Conservation (phyloP, 371 early-diverging fungal genomes). For the Homolaphlyctis polyrhiza region DNA sequence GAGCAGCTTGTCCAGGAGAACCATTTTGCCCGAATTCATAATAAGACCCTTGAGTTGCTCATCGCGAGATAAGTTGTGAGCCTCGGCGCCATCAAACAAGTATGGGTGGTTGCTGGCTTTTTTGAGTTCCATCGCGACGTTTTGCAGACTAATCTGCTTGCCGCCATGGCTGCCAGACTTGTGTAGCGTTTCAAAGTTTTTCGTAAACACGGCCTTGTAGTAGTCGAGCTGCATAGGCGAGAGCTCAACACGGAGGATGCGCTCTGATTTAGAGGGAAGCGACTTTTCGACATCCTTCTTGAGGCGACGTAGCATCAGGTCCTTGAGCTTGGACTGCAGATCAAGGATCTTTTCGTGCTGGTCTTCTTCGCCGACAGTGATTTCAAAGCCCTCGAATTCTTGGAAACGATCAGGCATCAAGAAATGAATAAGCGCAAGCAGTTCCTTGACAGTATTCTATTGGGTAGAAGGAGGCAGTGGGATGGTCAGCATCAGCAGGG, state of each 20-base stretch:
- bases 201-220: constrained; percentile 89
- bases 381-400: constrained; percentile 62
- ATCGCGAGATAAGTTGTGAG: constrained; percentile 35
- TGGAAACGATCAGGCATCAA: constrained; percentile 74
- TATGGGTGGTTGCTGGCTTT: constrained; percentile 99
- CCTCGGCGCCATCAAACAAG: constrained; percentile 57
- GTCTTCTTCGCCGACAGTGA: constrained; percentile 52
- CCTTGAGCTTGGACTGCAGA: constrained; percentile 77
- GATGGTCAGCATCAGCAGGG: too few species aligned
- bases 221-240: constrained; percentile 83
- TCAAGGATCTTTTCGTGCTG: constrained; percentile 81
- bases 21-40: constrained; percentile 84
- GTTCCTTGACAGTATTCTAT: constrained; percentile 85
- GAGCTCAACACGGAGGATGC: constrained; percentile 90
- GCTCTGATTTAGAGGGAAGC: constrained; percentile 89
- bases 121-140: constrained; percentile 95
- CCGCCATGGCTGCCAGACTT: constrained; percentile 75
- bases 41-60: constrained; percentile 74
- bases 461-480: too few species aligned
- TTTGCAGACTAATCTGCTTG: constrained; percentile 86
- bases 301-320: constrained; percentile 88
- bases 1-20: constrained; percentile 83
- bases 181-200: constrained; percentile 87
- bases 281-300: constrained; percentile 98
- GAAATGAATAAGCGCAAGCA: constrained; percentile 87